Conservation (phyloP, 2,329 filamentous ascomycete genomes). For the Botrytis aclada region DNA sequence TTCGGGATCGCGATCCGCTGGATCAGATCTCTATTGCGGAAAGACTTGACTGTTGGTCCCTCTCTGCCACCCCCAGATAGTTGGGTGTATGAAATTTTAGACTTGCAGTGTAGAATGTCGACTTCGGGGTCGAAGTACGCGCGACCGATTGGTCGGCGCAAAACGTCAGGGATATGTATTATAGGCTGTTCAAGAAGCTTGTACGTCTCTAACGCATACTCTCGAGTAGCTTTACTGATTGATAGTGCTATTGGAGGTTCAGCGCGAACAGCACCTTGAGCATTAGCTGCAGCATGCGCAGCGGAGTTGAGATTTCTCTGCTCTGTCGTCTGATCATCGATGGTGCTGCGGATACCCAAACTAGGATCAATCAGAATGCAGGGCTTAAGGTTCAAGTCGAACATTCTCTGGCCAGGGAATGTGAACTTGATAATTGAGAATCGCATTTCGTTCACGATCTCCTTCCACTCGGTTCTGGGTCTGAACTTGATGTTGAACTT, state of each 20-base stretch:
- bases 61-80: rapidly evolving
- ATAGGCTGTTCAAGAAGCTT: neutral
- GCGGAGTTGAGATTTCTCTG: neutral
- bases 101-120: neutral
- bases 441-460: neutral
- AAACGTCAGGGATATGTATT: no score
- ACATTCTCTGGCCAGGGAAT: neutral
- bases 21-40: neutral
- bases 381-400: neutral
- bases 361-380: neutral
- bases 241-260: neutral
- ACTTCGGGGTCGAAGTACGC: neutral
- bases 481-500: neutral
- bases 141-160: rapidly evolving
- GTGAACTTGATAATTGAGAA: neutral
- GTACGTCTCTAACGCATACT: neutral
- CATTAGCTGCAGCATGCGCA: neutral
- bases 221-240: neutral
- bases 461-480: neutral
- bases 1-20: neutral
- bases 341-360: neutral
- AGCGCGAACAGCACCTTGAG: neutral
- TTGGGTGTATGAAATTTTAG: rapidly evolving
- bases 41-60: neutral
- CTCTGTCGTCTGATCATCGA: neutral